These are phyloP conservation scores for Pulveroboletus sp. DNA, from an alignment of 768 basidiomycete genomes.

Conservation along the genomic window DNA sequence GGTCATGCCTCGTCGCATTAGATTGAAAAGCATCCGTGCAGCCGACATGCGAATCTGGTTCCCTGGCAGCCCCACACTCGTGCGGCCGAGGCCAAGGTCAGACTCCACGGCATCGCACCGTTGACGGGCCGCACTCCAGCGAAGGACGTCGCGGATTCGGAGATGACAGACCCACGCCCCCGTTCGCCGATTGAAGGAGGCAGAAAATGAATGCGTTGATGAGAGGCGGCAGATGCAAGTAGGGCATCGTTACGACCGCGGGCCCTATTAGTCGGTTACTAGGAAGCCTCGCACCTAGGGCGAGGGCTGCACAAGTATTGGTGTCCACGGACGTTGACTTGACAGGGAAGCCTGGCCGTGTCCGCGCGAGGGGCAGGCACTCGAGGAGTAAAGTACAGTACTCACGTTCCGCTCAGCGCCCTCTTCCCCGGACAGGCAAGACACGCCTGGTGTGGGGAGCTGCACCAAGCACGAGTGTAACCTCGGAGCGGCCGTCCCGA, in stretches of 20 bases:
- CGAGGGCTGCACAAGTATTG: constrained; percentile 2
- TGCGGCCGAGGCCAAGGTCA: constrained; percentile 3
- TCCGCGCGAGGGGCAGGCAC: constrained; percentile 3
- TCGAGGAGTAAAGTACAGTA: neutral
- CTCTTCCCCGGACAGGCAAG: constrained; percentile 22
- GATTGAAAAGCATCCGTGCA: neutral
- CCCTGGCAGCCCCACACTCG: constrained; percentile 16
- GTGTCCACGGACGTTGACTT: constrained; percentile 13
- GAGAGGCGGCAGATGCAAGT: constrained; percentile 4
- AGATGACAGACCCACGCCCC: constrained; percentile 4
- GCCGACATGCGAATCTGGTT: constrained; percentile 11
- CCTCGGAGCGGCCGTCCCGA: constrained; percentile 15
- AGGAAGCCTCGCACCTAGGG: constrained; percentile 17
- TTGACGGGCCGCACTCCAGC: neutral
- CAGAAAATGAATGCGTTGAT: constrained; percentile 1
- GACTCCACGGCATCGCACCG: neutral
- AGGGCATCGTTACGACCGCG: constrained; percentile 9
- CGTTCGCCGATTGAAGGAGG: neutral
- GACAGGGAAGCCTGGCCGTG: constrained; percentile 6
- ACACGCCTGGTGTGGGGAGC: neutral
- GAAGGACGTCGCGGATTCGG: neutral
- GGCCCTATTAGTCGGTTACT: constrained; percentile 12
- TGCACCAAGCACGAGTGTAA: neutral
- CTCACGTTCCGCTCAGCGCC: constrained; percentile 4
- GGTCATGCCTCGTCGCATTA: neutral